These are phyloP conservation scores for Periglandula ipomoeae DNA, from an alignment of 2,329 filamentous ascomycete species.

Conservation along the genomic window DNA sequence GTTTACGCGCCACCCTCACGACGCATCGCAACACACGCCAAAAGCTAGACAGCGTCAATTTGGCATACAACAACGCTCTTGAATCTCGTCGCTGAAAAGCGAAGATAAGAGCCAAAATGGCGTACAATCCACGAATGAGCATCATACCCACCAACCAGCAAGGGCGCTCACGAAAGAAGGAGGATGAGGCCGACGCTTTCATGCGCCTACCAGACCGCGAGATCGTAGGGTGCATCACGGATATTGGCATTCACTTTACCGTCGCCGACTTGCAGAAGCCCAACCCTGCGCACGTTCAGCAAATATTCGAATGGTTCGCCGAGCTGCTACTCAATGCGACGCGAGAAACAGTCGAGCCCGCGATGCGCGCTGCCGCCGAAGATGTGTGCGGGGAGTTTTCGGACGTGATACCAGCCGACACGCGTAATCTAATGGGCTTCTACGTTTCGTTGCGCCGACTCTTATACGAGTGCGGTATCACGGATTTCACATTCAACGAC, in stretches of 20 bases:
- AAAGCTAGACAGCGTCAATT: not conserved
- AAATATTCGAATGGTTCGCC: constrained; percentile 96
- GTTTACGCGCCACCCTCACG: not conserved
- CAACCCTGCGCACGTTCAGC: constrained; percentile 88
- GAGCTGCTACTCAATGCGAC: constrained; percentile 91
- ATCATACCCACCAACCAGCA: constrained; percentile 46
- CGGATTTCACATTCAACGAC: constrained; percentile 89
- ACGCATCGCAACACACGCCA: not conserved
- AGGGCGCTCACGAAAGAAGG: constrained; percentile 46
- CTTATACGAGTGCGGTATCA: constrained; percentile 79
- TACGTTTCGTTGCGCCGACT: constrained; percentile 75
- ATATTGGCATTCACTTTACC: constrained; percentile 87
- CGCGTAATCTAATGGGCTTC: constrained; percentile 91
- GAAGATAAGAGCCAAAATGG: constrained; percentile 30
- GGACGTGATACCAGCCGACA: constrained; percentile 80
- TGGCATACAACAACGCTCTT: not conserved
- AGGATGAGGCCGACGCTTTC: constrained; percentile 50
- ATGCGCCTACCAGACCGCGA: constrained; percentile 60
- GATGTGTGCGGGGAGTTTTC: constrained; percentile 76
- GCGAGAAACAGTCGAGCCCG: constrained; percentile 85
- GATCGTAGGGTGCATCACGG: constrained; percentile 93
- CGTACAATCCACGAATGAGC: constrained; percentile 52
- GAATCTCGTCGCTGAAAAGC: not conserved
- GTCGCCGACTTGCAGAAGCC: constrained; percentile 85
- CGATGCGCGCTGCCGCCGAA: constrained; percentile 86